Conservation (phyloP, 345 rosid species). For the Pelargonium nanum region DNA sequence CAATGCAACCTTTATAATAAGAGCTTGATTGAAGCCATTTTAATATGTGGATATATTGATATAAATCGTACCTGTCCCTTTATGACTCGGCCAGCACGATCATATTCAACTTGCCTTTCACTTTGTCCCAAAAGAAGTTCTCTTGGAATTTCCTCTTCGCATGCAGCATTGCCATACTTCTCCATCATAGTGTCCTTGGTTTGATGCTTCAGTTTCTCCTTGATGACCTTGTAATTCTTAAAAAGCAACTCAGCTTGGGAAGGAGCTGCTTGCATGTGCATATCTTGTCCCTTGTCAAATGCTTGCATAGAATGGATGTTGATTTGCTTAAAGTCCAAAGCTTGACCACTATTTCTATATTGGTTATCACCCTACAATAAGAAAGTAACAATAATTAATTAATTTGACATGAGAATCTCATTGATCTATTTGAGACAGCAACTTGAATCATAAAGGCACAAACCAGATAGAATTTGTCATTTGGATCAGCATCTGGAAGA, state of each 20-base stretch:
- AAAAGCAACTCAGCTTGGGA: conserved; percentile 67
- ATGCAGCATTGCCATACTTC: conserved; percentile 59
- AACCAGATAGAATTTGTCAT: conserved; percentile 58
- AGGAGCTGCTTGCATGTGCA: conserved; percentile 72
- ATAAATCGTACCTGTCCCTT: conserved; percentile 45
- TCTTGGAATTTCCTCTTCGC: conserved; percentile 45
- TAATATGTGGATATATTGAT: neutral
- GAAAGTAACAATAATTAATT: neutral
- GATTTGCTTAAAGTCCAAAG: conserved; percentile 57
- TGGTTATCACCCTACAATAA: conserved; percentile 59
- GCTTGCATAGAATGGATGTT: conserved; percentile 54
- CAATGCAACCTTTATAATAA: too few species aligned
- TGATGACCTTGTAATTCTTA: conserved; percentile 36
- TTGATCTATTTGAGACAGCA: neutral
- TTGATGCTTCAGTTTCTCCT: conserved; percentile 41
- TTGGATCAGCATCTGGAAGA: conserved; percentile 73
- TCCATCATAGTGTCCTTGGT: conserved; percentile 51
- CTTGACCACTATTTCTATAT: conserved; percentile 65
- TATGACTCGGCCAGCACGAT: conserved; percentile 57
- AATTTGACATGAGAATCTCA: neutral
- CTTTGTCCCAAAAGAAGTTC: conserved; percentile 74
- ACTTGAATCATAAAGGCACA: conserved; percentile 6
- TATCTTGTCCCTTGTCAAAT: conserved; percentile 65
- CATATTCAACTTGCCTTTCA: conserved; percentile 67
- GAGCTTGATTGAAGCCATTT: neutral